phyloP scores from a whole-genome alignment of 2,329 filamentous ascomycete species.

The Aspergillus pseudoterreus region DNA sequence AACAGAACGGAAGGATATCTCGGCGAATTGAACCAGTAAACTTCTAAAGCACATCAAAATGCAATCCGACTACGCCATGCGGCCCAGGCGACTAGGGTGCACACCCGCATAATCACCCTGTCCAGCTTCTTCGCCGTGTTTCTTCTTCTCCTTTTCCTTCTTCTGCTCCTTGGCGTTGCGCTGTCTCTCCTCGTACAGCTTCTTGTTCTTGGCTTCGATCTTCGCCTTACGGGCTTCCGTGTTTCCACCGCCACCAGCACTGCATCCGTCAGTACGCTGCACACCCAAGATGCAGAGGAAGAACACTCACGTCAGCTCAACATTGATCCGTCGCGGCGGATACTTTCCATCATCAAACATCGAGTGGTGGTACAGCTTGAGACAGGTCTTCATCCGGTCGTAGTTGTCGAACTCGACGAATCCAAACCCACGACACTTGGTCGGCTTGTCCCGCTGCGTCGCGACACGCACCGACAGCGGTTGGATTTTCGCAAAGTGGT shows the following conservation, averaged over 20 bases:
- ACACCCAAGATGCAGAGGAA: neutral
- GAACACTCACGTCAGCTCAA: constrained; percentile 76
- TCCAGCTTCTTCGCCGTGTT: constrained; percentile 12
- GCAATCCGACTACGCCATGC: constrained; percentile 23
- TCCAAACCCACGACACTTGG: constrained; percentile 70
- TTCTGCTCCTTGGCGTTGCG: constrained; percentile 48
- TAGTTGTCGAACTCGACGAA: constrained; percentile 87
- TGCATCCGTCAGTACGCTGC: constrained; percentile 28
- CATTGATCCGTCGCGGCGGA: constrained; percentile 73
- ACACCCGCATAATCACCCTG: constrained; percentile 33
- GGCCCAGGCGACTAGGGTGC: constrained; percentile 43
- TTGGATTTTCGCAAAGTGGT: constrained; percentile 74
- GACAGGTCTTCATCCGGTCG: constrained; percentile 86
- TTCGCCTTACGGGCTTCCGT: constrained; percentile 68
- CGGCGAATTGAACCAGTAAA: constrained; percentile 3
- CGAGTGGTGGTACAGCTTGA: constrained; percentile 86
- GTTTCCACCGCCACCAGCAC: constrained; percentile 79
- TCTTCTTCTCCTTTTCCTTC: constrained; percentile 40
- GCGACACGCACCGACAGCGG: constrained; percentile 70
- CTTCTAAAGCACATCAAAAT: constrained; percentile 3
- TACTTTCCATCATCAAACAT: constrained; percentile 60
- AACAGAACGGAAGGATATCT: constrained; percentile 16
- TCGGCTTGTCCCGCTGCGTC: constrained; percentile 60
- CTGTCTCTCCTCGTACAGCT: constrained; percentile 67
- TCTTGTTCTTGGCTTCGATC: constrained; percentile 80